These are phyloP conservation scores for Vitis labrusca DNA, from an alignment of 164 flowering plant species.

Conservation along the genomic window DNA sequence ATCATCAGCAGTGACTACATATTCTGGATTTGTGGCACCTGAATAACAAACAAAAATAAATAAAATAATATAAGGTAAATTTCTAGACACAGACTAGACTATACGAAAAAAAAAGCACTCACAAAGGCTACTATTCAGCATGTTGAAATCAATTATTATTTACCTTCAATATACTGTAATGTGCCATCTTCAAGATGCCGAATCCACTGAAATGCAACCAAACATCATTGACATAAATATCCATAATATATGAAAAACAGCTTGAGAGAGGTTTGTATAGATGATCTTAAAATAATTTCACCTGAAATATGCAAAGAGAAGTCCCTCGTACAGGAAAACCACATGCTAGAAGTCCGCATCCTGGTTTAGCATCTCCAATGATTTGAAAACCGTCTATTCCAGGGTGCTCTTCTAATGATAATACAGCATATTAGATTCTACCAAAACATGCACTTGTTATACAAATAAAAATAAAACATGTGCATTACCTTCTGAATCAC, in stretches of 20 bases:
- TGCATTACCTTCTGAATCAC: slow-evolving; percentile 42
- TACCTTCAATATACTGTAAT: slow-evolving; percentile 87
- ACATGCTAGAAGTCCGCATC: slow-evolving; percentile 77
- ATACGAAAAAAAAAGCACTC: neutral
- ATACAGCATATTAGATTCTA: slow-evolving; percentile 12
- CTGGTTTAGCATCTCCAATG: slow-evolving; percentile 83
- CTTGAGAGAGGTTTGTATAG: neutral
- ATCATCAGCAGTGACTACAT: slow-evolving; percentile 95
- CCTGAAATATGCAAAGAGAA: slow-evolving; percentile 96
- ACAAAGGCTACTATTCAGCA: neutral
- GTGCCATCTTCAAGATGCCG: slow-evolving; percentile 95
- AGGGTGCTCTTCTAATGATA: slow-evolving; percentile 53
- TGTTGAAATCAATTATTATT: slow-evolving; percentile 5
- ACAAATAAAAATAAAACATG: neutral
- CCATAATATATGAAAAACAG: neutral
- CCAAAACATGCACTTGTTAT: neutral
- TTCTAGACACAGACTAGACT: neutral
- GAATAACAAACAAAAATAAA: slow-evolving; percentile 20
- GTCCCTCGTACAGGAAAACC: slow-evolving; percentile 89
- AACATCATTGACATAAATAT: slow-evolving; percentile 10
- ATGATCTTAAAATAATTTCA: slow-evolving; percentile 16
- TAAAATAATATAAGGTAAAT: neutral
- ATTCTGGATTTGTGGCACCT: slow-evolving; percentile 98
- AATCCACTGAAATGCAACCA: slow-evolving; percentile 70
- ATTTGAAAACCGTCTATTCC: slow-evolving; percentile 91